A percentile compares a stretch with the other conserved stretches of the same genome.
Conservation (phyloP, 2,329 filamentous ascomycete species). For the Sporothrix euskadiensis region DNA sequence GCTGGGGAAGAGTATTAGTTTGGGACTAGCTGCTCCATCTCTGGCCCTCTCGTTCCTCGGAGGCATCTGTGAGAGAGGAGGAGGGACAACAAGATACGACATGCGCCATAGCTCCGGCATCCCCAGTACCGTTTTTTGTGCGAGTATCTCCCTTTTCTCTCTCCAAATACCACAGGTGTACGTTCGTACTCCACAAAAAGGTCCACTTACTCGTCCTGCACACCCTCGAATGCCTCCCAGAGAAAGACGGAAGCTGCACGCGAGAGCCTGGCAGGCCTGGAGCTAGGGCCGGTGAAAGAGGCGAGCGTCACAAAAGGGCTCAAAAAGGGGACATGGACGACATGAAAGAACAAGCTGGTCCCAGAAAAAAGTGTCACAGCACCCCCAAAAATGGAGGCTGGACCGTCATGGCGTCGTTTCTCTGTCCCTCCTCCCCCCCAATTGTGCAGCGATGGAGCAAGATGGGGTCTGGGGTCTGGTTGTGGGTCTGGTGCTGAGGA, state of each 20-base stretch:
- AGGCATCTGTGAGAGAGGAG: background rate
- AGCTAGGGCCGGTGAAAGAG: background rate
- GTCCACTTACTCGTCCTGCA: constrained; percentile 23
- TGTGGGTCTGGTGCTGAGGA: constrained; percentile 16
- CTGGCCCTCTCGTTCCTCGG: background rate
- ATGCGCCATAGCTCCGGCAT: background rate
- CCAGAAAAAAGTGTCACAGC: constrained; percentile 17
- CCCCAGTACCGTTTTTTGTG: background rate
- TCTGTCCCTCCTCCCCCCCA: background rate
- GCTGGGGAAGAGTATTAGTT: background rate
- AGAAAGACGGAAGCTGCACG: background rate
- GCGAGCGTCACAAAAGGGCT: constrained; percentile 4
- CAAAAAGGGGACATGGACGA: background rate
- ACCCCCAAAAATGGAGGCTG: constrained; percentile 15
- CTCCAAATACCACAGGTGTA: background rate
- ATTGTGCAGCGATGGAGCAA: background rate
- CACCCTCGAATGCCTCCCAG: background rate
- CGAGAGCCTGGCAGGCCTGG: background rate
- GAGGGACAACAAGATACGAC: background rate
- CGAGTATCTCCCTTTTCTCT: background rate
- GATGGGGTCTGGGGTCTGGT: background rate
- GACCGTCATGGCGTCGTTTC: constrained; percentile 2
- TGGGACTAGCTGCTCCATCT: constrained; percentile 6
- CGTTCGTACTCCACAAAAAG: background rate
- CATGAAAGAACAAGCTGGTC: background rate